Evolutionary conservation across 2,329 filamentous ascomycete species (phyloP).

Genomic region (Colletotrichum destructivum): DNA sequence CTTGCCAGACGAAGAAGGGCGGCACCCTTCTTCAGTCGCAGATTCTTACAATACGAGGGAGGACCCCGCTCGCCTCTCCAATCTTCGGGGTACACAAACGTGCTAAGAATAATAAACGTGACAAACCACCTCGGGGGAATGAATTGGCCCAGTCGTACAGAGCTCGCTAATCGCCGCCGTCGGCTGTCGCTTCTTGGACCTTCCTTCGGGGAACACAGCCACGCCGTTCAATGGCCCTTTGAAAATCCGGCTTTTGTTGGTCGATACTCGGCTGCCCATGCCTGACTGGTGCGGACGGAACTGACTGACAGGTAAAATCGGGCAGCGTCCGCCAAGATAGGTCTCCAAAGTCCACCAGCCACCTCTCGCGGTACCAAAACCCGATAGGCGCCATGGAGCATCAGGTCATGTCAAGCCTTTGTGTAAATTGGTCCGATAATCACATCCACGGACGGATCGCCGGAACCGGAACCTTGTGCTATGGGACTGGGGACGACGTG

Average conservation of each 20-base stretch:
- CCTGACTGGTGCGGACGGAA: background rate
- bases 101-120: background rate
- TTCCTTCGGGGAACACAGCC: background rate
- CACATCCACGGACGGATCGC: constrained; percentile 24
- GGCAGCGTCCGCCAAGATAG: background rate
- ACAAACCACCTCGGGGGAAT: background rate
- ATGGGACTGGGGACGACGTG: constrained; percentile 5
- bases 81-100: too few species aligned
- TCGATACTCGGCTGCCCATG: background rate
- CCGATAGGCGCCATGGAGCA: background rate
- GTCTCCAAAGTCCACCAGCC: background rate
- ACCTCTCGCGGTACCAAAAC: background rate
- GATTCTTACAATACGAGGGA: too few species aligned
- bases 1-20: too few species aligned
- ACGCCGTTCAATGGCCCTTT: background rate
- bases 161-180: background rate
- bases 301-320: too few species aligned
- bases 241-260: background rate
- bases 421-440: constrained; percentile 6
- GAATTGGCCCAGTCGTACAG: background rate
- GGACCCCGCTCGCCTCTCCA: too few species aligned
- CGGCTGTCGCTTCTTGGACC: background rate
- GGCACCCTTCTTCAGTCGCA: too few species aligned
- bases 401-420: constrained; percentile 6
- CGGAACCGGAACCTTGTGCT: constrained; percentile 37